Conservation (phyloP, 495 filamentous ascomycete species). For the Trichoderma parareesei region DNA sequence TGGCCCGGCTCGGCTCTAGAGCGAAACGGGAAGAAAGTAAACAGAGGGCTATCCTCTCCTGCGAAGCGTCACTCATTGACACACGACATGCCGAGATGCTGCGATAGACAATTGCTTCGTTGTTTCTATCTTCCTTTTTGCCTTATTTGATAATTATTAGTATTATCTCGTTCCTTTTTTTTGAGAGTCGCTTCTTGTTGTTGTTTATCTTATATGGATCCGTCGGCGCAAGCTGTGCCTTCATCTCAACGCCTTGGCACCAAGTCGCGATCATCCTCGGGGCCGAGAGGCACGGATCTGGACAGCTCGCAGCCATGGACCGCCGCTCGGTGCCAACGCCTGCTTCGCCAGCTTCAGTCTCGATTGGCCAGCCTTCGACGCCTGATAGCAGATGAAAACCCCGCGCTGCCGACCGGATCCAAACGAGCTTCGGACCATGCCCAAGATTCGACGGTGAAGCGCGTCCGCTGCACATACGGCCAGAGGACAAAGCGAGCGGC, state of each 20-base stretch:
- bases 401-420: not conserved
- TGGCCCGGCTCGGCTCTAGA: not conserved
- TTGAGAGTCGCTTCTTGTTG: not conserved
- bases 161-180: not conserved
- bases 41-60: conserved; percentile 2
- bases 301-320: conserved; percentile 40
- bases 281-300: not conserved
- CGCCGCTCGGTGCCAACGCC: conserved; percentile 45
- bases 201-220: not conserved
- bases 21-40: conserved; percentile 14
- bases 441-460: not conserved
- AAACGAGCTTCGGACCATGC: not conserved
- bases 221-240: not conserved
- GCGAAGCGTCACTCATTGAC: not conserved
- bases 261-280: not conserved
- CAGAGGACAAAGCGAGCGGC: not conserved
- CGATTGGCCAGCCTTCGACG: conserved; percentile 44
- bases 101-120: not conserved
- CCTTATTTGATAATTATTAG: not conserved
- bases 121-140: not conserved
- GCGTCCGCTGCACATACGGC: not conserved
- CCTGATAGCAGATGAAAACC: not conserved
- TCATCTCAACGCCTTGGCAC: not conserved
- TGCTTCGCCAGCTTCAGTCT: conserved; percentile 46
- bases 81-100: not conserved